These are phyloP conservation scores for Arthroderma sp. DNA, from an alignment of 2,329 filamentous ascomycete genomes.

Conservation along the genomic window DNA sequence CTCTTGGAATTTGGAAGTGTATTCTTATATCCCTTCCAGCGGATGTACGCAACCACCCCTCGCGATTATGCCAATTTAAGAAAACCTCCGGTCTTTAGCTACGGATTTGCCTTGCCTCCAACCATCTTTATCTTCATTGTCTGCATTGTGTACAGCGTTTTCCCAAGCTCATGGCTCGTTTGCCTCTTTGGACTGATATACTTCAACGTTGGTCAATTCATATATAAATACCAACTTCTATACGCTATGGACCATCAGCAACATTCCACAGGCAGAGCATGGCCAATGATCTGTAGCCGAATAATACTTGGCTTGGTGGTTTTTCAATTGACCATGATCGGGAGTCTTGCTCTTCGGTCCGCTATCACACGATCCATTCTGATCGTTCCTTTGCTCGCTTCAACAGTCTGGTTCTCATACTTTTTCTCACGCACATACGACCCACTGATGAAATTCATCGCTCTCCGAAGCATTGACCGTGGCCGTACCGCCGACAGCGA, in stretches of 20 bases:
- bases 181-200: constrained; percentile 65
- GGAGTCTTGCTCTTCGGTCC: constrained; percentile 62
- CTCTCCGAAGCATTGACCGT: constrained; percentile 68
- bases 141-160: constrained; percentile 84
- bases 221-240: constrained; percentile 92
- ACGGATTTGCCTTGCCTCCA: constrained; percentile 90
- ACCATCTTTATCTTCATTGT: constrained; percentile 89
- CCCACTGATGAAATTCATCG: constrained; percentile 84
- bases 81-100: constrained; percentile 77
- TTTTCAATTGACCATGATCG: constrained; percentile 84
- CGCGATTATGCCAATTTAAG: constrained; percentile 75
- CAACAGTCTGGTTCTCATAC: constrained; percentile 80
- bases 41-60: constrained; percentile 71
- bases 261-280: constrained; percentile 83
- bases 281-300: constrained; percentile 93
- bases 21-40: constrained; percentile 66
- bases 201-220: constrained; percentile 60
- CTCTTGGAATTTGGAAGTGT: constrained; percentile 83
- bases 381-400: constrained; percentile 62
- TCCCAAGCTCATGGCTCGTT: constrained; percentile 67
- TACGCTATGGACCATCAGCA: constrained; percentile 98
- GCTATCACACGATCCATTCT: constrained; percentile 63
- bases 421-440: constrained; percentile 71
- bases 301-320: constrained; percentile 74
- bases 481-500: constrained; percentile 31